Percentiles rank a stretch among this genome's conserved stretches.
Evolutionary conservation across 108 stramenopile species (phyloP).

Genomic region (Cyclotella baltica): DNA sequence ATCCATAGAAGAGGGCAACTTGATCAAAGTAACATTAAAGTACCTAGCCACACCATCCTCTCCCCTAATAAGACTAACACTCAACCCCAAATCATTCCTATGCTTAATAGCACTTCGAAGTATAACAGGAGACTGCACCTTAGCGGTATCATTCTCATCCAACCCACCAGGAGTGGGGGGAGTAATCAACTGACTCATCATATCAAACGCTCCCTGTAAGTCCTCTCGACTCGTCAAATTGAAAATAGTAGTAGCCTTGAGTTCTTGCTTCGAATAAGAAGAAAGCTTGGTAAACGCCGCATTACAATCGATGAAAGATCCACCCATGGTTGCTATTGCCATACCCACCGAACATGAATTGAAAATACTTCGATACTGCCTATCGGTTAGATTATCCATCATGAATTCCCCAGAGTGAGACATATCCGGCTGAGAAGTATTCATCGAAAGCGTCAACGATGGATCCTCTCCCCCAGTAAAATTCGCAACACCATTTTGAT

Average conservation of each 20-base stretch:
- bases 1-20: constrained; percentile 72
- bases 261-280: constrained; percentile 74
- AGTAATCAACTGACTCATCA: constrained; percentile 87
- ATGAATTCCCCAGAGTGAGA: constrained; percentile 75
- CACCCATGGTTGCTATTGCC: constrained; percentile 92
- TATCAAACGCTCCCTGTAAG: constrained; percentile 84
- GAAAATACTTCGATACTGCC: constrained; percentile 85
- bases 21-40: constrained; percentile 85
- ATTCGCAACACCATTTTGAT: constrained; percentile 87
- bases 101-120: constrained; percentile 50
- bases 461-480: constrained; percentile 75
- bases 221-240: constrained; percentile 82
- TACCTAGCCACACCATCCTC: constrained; percentile 81
- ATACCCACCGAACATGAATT: constrained; percentile 87
- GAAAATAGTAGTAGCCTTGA: constrained; percentile 89
- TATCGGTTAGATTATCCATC: constrained; percentile 58
- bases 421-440: constrained; percentile 45
- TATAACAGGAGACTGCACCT: constrained; percentile 30
- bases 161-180: constrained; percentile 52
- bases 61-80: constrained; percentile 73
- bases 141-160: constrained; percentile 55
- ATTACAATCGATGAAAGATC: constrained; percentile 92
- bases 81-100: constrained; percentile 76
- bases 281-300: constrained; percentile 76
- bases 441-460: constrained; percentile 47